Percentiles rank a stretch among this genome's conserved stretches.
These are phyloP conservation scores for Fusarium albosuccineum DNA, from an alignment of 2,329 filamentous ascomycete genomes.

Conservation along the genomic window DNA sequence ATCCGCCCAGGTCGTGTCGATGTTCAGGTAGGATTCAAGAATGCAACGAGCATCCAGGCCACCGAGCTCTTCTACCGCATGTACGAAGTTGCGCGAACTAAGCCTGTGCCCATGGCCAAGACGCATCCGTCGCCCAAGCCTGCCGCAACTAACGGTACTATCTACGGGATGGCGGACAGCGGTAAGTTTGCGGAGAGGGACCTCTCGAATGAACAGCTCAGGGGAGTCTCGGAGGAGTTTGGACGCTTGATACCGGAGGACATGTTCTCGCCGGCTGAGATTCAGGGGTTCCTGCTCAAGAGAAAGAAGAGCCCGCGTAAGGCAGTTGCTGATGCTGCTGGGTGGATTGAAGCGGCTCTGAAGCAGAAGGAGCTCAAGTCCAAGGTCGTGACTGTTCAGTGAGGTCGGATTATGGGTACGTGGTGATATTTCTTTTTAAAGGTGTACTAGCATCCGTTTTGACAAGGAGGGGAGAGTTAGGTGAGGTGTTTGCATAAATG, in stretches of 20 bases:
- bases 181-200: slow-evolving; percentile 37
- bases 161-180: slow-evolving; percentile 10
- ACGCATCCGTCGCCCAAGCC: not conserved
- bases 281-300: slow-evolving; percentile 75
- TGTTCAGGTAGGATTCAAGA: slow-evolving; percentile 73
- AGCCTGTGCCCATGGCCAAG: slow-evolving; percentile 22
- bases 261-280: slow-evolving; percentile 70
- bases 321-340: slow-evolving; percentile 65
- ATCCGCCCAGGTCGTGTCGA: slow-evolving; percentile 81
- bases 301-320: slow-evolving; percentile 69
- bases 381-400: slow-evolving; percentile 65
- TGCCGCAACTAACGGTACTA: slow-evolving; percentile 14
- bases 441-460: too few relatives aligned
- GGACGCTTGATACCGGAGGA: slow-evolving; percentile 65
- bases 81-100: slow-evolving; percentile 61
- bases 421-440: not conserved
- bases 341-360: slow-evolving; percentile 66
- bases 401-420: slow-evolving; percentile 2
- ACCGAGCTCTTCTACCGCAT: slow-evolving; percentile 71
- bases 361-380: slow-evolving; percentile 64
- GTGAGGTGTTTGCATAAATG: not conserved
- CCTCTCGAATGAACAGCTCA: slow-evolving; percentile 56
- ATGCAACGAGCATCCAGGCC: slow-evolving; percentile 68
- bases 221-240: slow-evolving; percentile 62
- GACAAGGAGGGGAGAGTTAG: not conserved